Conservation (phyloP, 352 stramenopile species). For the Blastocystis hominis region DNA sequence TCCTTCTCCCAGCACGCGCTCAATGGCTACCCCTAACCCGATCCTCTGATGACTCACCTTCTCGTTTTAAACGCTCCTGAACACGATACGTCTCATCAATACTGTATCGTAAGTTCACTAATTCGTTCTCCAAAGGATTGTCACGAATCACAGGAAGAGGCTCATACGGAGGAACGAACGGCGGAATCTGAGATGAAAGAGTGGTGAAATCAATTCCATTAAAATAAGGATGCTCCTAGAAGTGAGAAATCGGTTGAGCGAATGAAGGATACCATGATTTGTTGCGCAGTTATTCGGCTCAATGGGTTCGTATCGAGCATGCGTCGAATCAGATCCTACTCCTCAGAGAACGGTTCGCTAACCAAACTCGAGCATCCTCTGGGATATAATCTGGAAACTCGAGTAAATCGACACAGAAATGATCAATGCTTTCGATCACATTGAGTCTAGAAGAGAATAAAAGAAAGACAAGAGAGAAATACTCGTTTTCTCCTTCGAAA, state of each 20-base stretch:
- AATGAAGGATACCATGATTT: neutral
- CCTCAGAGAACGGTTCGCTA: neutral
- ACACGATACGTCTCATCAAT: conserved; percentile 12
- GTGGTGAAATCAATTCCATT: conserved; percentile 19
- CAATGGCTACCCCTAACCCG: neutral
- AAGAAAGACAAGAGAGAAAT: neutral
- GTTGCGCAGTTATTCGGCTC: neutral
- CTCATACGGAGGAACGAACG: neutral
- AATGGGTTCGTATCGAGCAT: neutral
- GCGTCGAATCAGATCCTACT: neutral
- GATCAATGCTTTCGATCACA: conserved; percentile 7
- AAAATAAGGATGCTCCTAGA: conserved; percentile 39
- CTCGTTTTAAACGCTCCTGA: neutral
- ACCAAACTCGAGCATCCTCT: neutral
- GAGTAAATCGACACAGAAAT: neutral
- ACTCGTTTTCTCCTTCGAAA: conserved; percentile 41
- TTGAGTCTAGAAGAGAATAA: neutral
- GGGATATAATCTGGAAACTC: neutral
- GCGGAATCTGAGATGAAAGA: neutral
- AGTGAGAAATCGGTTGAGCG: neutral
- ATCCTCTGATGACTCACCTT: neutral
- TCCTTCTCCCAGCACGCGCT: neutral
- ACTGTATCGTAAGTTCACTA: neutral
- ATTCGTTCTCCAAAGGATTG: conserved; percentile 13
- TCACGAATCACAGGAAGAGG: conserved; percentile 31